Base-by-base conservation (phyloP, 176 grass and related monocot species). In the Carex myosuroides region DNA sequence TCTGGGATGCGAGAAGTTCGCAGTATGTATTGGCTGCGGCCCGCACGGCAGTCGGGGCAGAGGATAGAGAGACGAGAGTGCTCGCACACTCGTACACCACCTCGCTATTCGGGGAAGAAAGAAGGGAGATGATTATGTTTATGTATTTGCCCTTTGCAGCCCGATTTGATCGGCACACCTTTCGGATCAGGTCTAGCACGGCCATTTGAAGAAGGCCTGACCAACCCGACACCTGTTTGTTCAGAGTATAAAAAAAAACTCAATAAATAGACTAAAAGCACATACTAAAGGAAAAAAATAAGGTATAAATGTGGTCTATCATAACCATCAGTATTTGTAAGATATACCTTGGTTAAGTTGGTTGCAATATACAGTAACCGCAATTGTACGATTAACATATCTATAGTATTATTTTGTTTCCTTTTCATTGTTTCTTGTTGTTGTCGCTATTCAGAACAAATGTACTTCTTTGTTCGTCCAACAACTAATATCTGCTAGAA, bases 121-220 rank as follows among this genome's bases (percentile, higher is more conserved):
- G 83, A 8, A 91, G 89, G 22, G 89, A 81, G 2, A 89, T 88
- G 5, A 91, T 87, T 60, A 94, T 88, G 69, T 60, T 91, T 64
- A 94, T 94, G 54, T 91, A 94, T 53, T 84, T 87, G 6, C 89
- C 89, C 87, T 91, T 94, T 18, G 87, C 80, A 2, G 70, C 69
- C 8, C 88, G 83, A 70, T 74, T 84, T 41, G 87, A 55, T 0
- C 92, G 90, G 84, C 92, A 94, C 13, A 94, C 92, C 88, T 92
- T 94, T 83, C 88, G 80, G 61, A 90, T 74, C 75, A 94, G 92
- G 52, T 94, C 92, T 13, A 94, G 67, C 0, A 85, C 88, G 0
- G 88, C 85, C 92, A 94, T 92, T 74, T 94, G 90, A 13, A 94
- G 92, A 37, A 92, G 85, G 14, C 91, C 88, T 20, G 90, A 87